A percentile compares a stretch with the other conserved stretches of the same genome.
These are phyloP conservation scores for Spinacia oleracea DNA, from an alignment of 179 eudicot genomes.

Conservation along the genomic window DNA sequence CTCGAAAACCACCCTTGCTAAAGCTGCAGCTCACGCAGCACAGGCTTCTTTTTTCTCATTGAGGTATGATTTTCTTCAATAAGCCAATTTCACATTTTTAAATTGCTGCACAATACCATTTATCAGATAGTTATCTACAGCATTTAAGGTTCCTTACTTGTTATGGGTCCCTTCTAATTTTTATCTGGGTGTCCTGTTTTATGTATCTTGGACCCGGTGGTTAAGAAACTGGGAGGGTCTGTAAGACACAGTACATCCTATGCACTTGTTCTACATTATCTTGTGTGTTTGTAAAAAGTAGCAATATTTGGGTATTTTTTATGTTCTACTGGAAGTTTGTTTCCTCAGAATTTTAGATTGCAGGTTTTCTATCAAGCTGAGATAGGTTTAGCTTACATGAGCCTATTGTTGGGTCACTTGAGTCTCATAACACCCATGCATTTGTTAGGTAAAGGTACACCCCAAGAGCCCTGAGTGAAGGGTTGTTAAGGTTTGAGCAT, in stretches of 20 bases:
- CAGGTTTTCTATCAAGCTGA: background rate
- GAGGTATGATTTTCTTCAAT: constrained; percentile 47
- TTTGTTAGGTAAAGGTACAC: background rate
- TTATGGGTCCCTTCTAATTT: background rate
- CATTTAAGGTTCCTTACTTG: constrained; percentile 3
- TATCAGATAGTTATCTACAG: background rate
- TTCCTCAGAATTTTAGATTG: background rate
- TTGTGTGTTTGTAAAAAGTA: too few species aligned
- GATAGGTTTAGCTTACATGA: background rate
- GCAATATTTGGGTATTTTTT: background rate
- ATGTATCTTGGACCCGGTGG: background rate
- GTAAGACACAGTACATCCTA: background rate
- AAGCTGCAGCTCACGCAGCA: constrained; percentile 96
- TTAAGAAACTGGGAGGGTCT: background rate
- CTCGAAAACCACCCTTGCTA: constrained; percentile 97
- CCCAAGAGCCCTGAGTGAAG: background rate
- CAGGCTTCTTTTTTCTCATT: constrained; percentile 91
- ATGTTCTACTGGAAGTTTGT: background rate
- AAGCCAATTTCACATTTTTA: background rate
- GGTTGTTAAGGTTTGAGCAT: background rate
- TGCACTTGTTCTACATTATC: background rate
- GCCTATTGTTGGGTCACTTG: background rate
- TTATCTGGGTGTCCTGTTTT: background rate
- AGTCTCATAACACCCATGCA: background rate
- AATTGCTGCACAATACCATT: background rate